Base-by-base conservation (phyloP, 768 basidiomycete genomes). In the Tylopilus cervinicoccineus region DNA sequence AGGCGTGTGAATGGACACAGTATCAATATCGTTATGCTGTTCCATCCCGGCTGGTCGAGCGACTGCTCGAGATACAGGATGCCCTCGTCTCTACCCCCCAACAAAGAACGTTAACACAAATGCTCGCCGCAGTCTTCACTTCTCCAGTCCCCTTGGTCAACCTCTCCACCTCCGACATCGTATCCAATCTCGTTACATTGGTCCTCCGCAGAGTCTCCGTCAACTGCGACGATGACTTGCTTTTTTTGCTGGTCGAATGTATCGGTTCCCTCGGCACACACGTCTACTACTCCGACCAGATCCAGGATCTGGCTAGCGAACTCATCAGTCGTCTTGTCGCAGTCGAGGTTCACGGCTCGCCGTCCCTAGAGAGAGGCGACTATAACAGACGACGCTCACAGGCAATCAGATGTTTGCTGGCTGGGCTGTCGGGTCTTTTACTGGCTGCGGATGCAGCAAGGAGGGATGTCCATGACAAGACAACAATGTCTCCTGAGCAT, bases 241-340 rank as follows among this genome's bases (percentile, higher is more conserved):
- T 97, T 11, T 76, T 81, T 0, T 66, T 76, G 8, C 64, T 93
- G 43, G 85, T 93, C 8, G 75, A 82, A 46, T 86, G 87, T 60
- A 85, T 94, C 36, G 75, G 86, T 3, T 88, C 93, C 0, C 73
- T 97, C 11, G 92, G 92, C 29, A 83, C 86, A 11, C 93, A 95
- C 60, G 83, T 95, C 45, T 94, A 96, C 71, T 97, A 97, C 62
- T 87, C 91, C 32, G 94, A 96, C 66, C 94, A 97, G 68, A 91
- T 93, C 42, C 90, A 92, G 60, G 94, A 96, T 61, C 80, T 96
- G 37, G 82, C 90, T 2, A 84, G 82, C 47, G 93, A 94, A 65
- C 69, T 94, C 38, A 80, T 92, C 34, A 78, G 77, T 52, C 82
- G 91, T 16, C 76, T 96, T 14, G 73, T 83, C 5, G 71, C 80